Percentiles rank a stretch among this genome's conserved stretches.
These are phyloP conservation scores for Colletotrichum caudatum DNA, from an alignment of 2,329 filamentous ascomycete genomes.

Conservation along the genomic window DNA sequence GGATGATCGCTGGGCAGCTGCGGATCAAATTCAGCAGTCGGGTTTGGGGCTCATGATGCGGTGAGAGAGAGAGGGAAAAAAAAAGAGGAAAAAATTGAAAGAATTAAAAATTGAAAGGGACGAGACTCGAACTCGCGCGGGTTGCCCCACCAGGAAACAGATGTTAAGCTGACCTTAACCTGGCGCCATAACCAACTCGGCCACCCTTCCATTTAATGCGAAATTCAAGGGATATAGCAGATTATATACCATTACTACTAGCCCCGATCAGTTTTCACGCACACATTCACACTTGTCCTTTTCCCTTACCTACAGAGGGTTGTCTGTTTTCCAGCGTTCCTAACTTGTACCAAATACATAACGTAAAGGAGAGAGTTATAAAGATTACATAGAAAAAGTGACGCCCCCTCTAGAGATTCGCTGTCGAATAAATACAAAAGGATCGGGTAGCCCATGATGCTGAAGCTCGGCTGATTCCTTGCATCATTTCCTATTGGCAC, in stretches of 20 bases:
- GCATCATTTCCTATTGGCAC: neutral
- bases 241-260: accelerated
- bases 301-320: neutral
- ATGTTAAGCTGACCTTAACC: slow-evolving; percentile 43
- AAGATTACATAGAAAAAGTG: too few relatives aligned
- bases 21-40: too few relatives aligned
- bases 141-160: slow-evolving; percentile 42
- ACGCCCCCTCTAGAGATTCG: neutral
- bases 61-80: too few relatives aligned
- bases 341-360: too few relatives aligned
- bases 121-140: slow-evolving; percentile 43
- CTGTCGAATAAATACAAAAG: neutral
- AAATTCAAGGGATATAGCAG: accelerated
- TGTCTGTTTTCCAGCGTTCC: neutral
- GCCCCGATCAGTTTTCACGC: neutral
- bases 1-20: too few relatives aligned
- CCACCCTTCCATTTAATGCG: slow-evolving; percentile 33
- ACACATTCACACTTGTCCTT: too few relatives aligned
- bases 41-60: too few relatives aligned
- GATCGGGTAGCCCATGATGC: neutral
- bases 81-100: neutral
- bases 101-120: slow-evolving; percentile 23
- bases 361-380: too few relatives aligned
- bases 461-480: neutral
- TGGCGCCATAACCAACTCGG: slow-evolving; percentile 43